Conservation (phyloP, 1,139 yeast species). For the Geotrichum restrictum region DNA sequence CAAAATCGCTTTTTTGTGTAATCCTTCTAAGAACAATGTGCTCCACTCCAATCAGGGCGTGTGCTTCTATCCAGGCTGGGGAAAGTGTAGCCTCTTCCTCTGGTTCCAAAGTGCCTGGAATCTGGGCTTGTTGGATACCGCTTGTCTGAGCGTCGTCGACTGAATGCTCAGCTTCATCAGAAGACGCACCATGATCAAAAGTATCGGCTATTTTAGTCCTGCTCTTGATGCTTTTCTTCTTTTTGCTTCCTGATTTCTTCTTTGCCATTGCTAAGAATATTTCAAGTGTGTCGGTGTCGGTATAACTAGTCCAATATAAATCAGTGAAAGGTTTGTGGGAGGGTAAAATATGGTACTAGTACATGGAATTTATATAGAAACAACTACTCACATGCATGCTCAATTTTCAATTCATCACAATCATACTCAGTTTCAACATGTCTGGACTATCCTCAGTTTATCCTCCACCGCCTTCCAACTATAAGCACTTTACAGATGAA, state of each 20-base stretch:
- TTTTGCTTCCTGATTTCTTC: constrained; percentile 14
- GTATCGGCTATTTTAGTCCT: not conserved
- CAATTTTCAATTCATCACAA: not conserved
- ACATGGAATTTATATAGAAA: no score
- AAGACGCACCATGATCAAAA: not conserved
- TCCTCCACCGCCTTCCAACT: constrained; percentile 83
- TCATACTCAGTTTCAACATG: constrained; percentile 23
- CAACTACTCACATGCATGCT: not conserved
- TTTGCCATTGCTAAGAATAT: constrained; percentile 16
- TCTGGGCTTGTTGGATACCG: not conserved
- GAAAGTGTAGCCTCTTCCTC: not conserved
- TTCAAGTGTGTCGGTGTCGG: no score
- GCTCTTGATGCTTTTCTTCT: constrained; percentile 8
- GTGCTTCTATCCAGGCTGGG: constrained; percentile 11
- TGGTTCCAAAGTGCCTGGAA: not conserved
- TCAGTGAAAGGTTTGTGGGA: constrained; percentile 3
- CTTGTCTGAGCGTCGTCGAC: not conserved
- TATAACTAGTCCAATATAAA: no score
- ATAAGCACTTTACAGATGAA: constrained; percentile 61
- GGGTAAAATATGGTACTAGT: not conserved
- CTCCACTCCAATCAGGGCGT: constrained; percentile 5
- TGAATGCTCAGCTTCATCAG: not conserved
- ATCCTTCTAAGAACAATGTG: constrained; percentile 5
- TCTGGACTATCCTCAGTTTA: constrained; percentile 56
- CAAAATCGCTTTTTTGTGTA: not conserved